Base-by-base conservation (phyloP, 306 rosid species). In the Trichosanthes truncata region DNA sequence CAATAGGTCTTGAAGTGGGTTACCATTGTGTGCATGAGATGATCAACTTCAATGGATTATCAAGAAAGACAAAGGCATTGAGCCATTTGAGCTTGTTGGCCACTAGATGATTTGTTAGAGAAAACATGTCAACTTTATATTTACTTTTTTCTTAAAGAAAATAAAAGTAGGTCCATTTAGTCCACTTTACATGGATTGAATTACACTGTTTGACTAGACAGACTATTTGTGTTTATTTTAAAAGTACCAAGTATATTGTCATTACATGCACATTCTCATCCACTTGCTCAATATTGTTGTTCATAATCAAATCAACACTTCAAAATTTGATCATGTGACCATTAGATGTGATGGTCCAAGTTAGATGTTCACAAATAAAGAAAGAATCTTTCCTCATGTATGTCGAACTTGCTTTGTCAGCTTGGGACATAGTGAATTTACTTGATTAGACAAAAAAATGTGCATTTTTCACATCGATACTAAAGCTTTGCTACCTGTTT, bases 71-170 rank as follows among this genome's bases (percentile, higher is more conserved):
- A 66, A 36, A 36, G 46, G 49, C 29, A 20, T 65, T 65, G 5
- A 36, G 29, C 74, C 74, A 66, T 66, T 66, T 66, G 29, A 66
- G 49, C 74, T 66, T 66, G 74, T 66, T 66, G 49, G 74, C 74
- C 74, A 66, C 74, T 66, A 66, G 4, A 38, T 66, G 74, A 9
- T 66, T 66, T 66, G 74, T 20, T 66, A 38, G 9, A 66, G 3
- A 65, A 20, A 65, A 6, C 45, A 65, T 65, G 46, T 8, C 72
- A 65, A 15, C 45, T 65, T 65, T 65, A 65, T 33, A 8, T 56
- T 15, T 3, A 14, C 69, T 31, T 62, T 33, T 62, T 33, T 17
- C n/a, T 66, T 7, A 66, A 63, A 12, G 7, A 29, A 61, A 29
- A 26, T 13, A 14, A 14, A 65, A 65, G 21, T 8, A 65, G 35